Percentiles rank a stretch among this genome's conserved stretches.
phyloP scores from a whole-genome alignment of 78 protist genomes.

The Monosiga brevicollis region DNA sequence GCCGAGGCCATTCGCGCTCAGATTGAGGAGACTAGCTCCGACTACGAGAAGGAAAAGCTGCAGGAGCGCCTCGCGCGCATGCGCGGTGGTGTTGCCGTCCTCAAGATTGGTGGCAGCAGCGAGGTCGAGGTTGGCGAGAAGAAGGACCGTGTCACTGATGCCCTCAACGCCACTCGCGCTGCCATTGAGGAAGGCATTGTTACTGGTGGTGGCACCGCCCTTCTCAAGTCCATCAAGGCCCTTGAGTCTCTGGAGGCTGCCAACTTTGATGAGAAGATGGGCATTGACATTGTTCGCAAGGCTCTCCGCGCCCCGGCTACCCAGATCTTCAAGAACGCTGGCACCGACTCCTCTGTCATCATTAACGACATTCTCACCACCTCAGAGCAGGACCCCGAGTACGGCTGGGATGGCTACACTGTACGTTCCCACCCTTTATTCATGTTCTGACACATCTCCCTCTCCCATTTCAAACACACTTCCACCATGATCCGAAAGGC shows the following conservation, averaged over 20 bases:
- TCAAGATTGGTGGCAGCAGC: slow-evolving; percentile 94
- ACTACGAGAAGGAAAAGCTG: slow-evolving; percentile 79
- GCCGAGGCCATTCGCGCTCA: slow-evolving; percentile 63
- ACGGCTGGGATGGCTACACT: slow-evolving; percentile 89
- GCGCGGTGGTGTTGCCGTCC: slow-evolving; percentile 95
- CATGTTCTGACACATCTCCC: too few species aligned
- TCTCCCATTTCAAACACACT: too few species aligned
- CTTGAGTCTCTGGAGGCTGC: slow-evolving; percentile 39
- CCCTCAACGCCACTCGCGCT: slow-evolving; percentile 96
- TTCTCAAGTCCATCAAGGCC: slow-evolving; percentile 57
- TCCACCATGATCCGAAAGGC: too few species aligned
- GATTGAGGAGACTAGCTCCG: slow-evolving; percentile 57
- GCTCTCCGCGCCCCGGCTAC: slow-evolving; percentile 75
- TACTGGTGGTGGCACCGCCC: slow-evolving; percentile 94
- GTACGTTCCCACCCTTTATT: too few species aligned
- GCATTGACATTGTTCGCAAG: slow-evolving; percentile 75
- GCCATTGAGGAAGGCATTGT: slow-evolving; percentile 98
- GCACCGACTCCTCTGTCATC: slow-evolving; percentile 90
- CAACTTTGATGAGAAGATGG: slow-evolving; percentile 80
- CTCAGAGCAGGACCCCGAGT: slow-evolving; percentile 26
- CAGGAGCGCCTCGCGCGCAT: slow-evolving; percentile 95
- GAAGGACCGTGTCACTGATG: slow-evolving; percentile 97
- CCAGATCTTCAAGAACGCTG: slow-evolving; percentile 87
- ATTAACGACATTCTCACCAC: slow-evolving; percentile 76
- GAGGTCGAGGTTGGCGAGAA: slow-evolving; percentile 97